Base-by-base conservation (phyloP, 352 stramenopile genomes). In the Phytophthora parvispora region DNA sequence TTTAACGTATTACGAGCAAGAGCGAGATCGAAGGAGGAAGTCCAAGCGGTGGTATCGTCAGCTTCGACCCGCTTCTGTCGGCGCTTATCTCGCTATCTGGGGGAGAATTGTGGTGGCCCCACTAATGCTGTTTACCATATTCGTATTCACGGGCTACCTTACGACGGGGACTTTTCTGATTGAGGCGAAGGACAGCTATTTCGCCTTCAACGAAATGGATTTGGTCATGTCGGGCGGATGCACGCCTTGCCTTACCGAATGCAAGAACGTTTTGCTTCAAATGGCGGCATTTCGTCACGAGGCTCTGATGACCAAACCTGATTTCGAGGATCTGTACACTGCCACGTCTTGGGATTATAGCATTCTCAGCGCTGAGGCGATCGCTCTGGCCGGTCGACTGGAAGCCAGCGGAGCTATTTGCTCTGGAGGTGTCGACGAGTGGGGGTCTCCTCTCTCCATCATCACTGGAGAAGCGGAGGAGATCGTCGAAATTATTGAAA, bases 271-370 rank as follows among this genome's bases (percentile, higher is more conserved):
- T 7, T 25, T 74, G 8, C 58, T 64, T 40, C 69, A 74, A 63
- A 62, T 77, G 52, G 48, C 54, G 13, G 63, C 59, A 5, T 77
- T 74, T 24, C 15, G 65, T 4, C 48, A 70, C 9, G 31, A 69
- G 47, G 69, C 69, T 4, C 34, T 70, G 22, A 77, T 74, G 64
- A 77, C 64, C 36, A 77, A 74, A 47, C 69, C 64, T 2, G 63
- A 32, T 10, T 74, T 63, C 20, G 59, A 77, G 24, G 59, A 69
- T 28, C 18, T 77, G 22, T 70, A 74, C 27, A 66, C 64, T 20
- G 40, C 48, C 6, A 60, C 57, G 6, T 40, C 43, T 12, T 64
- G 64, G 59, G 47, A 77, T 22, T 73, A 64, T 16, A 75, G 36
- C 43, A 55, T 68, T 18, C 38, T 75, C 6, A 47, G 22, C 6